A percentile compares a stretch with the other conserved stretches of the same genome.
These are phyloP conservation scores for Apiotrichum gracile DNA, from an alignment of 1,284 basidiomycete genomes.

Conservation along the genomic window DNA sequence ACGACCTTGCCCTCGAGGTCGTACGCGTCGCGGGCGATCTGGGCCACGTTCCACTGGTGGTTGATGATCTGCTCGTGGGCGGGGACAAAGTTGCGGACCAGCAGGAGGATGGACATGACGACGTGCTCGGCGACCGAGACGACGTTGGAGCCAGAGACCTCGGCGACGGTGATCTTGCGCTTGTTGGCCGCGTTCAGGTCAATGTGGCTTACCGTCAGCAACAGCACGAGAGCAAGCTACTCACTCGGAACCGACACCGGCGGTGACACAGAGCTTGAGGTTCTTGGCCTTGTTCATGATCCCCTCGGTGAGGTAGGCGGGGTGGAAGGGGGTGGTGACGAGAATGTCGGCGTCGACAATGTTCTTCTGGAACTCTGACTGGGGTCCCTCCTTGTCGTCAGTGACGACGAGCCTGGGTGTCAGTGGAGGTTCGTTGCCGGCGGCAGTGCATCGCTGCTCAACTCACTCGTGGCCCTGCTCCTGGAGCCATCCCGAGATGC, in stretches of 20 bases:
- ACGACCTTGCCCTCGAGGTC: conserved; percentile 89
- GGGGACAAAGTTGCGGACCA: conserved; percentile 70
- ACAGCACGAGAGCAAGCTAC: neutral
- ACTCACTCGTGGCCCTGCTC: conserved; percentile 71
- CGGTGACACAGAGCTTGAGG: conserved; percentile 86
- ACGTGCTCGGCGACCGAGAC: conserved; percentile 75
- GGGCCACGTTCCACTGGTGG: conserved; percentile 79
- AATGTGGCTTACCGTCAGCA: conserved; percentile 55
- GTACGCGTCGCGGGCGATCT: conserved; percentile 71
- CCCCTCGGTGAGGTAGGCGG: conserved; percentile 79
- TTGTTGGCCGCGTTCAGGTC: conserved; percentile 85
- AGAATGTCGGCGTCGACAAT: conserved; percentile 58
- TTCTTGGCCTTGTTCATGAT: conserved; percentile 76
- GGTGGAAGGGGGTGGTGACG: conserved; percentile 85
- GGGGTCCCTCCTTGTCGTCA: conserved; percentile 78
- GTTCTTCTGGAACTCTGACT: conserved; percentile 82
- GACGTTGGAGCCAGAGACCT: conserved; percentile 79
- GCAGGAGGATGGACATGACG: conserved; percentile 71
- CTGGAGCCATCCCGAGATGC: conserved; percentile 64
- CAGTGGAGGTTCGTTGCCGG: neutral
- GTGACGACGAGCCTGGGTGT: conserved; percentile 53
- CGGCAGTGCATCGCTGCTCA: neutral
- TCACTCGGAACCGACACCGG: conserved; percentile 77
- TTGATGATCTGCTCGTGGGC: conserved; percentile 67
- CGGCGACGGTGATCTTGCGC: conserved; percentile 72